These are phyloP conservation scores for Rhododendron ovatum DNA, from an alignment of 148 eudicot genomes.

Conservation along the genomic window DNA sequence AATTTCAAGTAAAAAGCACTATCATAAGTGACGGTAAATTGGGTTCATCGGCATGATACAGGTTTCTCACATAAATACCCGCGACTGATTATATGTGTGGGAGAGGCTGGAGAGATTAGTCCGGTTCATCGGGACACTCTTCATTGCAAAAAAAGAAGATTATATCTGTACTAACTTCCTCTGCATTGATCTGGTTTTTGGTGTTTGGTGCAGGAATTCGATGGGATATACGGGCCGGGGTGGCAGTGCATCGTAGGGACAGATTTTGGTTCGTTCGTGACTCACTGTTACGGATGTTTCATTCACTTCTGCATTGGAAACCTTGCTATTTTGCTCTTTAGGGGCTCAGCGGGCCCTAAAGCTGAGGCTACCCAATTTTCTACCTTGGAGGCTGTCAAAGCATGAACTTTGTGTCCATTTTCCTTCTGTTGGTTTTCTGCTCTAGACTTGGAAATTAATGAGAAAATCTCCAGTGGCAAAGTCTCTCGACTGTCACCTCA, in stretches of 20 bases:
- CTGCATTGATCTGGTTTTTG: not conserved
- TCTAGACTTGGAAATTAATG: not conserved
- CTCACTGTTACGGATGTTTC: constrained; percentile 77
- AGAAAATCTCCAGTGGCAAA: not conserved
- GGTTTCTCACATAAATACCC: not conserved
- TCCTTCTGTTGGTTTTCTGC: not conserved
- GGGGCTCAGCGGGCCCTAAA: constrained; percentile 46
- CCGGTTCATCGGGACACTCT: not conserved
- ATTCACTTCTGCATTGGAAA: constrained; percentile 62
- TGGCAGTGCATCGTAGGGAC: constrained; percentile 97
- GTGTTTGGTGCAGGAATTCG: constrained; percentile 43
- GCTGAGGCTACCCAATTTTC: constrained; percentile 25
- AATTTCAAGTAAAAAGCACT: not conserved
- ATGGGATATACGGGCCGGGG: constrained; percentile 53
- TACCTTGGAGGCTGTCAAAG: constrained; percentile 16
- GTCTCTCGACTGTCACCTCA: not conserved
- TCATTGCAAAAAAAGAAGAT: not conserved
- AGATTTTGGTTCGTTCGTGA: constrained; percentile 83
- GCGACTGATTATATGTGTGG: too few species aligned
- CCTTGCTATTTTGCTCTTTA: constrained; percentile 66
- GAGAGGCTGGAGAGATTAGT: not conserved
- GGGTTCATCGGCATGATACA: not conserved
- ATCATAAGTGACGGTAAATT: not conserved
- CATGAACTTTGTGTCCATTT: not conserved
- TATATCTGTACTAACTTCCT: not conserved